phyloP scores from a whole-genome alignment of 2,329 filamentous ascomycete genomes.

The Cladosporium oxysporum region DNA sequence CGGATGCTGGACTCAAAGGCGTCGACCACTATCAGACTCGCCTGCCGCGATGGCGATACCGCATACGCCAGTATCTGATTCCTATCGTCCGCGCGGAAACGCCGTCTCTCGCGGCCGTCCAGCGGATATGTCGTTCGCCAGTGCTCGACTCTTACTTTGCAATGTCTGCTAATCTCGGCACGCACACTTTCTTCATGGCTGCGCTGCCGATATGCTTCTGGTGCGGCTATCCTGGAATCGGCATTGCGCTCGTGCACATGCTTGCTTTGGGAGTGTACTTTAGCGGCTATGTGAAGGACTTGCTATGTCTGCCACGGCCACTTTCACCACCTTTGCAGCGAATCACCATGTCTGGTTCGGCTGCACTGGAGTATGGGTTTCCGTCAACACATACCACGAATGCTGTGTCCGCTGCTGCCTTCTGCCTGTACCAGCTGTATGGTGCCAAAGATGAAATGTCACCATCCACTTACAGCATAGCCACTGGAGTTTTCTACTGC shows the following conservation, averaged over 20 bases:
- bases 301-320: conserved; percentile 87
- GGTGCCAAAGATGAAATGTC: conserved; percentile 63
- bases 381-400: conserved; percentile 97
- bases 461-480: conserved; percentile 46
- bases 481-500: conserved; percentile 66
- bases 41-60: conserved; percentile 86
- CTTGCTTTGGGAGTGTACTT: conserved; percentile 66
- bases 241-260: conserved; percentile 68
- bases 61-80: conserved; percentile 75
- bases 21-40: conserved; percentile 65
- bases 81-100: conserved; percentile 94
- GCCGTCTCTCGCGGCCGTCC: conserved; percentile 84
- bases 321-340: conserved; percentile 88
- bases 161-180: conserved; percentile 92
- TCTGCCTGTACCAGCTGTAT: conserved; percentile 71
- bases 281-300: conserved; percentile 91
- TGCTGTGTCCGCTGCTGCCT: conserved; percentile 89
- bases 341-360: conserved; percentile 96
- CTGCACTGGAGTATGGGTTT: conserved; percentile 93
- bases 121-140: conserved; percentile 76
- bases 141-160: conserved; percentile 95
- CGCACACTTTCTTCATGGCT: conserved; percentile 98
- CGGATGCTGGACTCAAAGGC: conserved; percentile 76
- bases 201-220: conserved; percentile 93
- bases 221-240: conserved; percentile 84